Evolutionary conservation across 176 grass and related monocot species (phyloP).

Genomic region (Alopecurus myosuroides): DNA sequence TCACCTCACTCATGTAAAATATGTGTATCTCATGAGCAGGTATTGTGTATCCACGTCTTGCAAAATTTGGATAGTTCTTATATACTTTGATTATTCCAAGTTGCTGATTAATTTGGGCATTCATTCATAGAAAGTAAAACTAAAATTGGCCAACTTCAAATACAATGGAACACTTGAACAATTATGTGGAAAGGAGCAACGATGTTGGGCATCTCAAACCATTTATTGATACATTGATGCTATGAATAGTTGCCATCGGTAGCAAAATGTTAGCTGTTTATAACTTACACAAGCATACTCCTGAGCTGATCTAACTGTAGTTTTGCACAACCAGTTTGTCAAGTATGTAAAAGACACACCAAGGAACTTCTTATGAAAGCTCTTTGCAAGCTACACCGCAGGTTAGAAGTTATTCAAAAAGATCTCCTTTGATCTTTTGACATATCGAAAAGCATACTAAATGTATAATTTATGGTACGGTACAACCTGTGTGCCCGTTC

Average conservation of each 20-base stretch:
- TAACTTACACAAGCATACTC: neutral
- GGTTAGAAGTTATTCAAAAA: constrained; percentile 20
- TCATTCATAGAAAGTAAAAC: neutral
- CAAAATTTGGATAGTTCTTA: too few relatives aligned
- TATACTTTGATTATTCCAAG: too few relatives aligned
- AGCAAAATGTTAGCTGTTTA: constrained; percentile 10
- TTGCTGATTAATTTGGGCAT: too few relatives aligned
- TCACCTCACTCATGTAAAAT: too few relatives aligned
- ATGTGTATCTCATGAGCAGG: too few relatives aligned
- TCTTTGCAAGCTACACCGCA: constrained; percentile 17
- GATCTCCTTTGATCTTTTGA: constrained; percentile 5
- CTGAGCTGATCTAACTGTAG: neutral
- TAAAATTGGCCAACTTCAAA: neutral
- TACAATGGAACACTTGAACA: neutral
- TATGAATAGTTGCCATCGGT: neutral
- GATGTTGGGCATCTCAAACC: neutral
- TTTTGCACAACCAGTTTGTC: constrained; percentile 24
- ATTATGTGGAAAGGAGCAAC: neutral
- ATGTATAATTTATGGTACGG: constrained; percentile 6
- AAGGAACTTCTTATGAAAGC: constrained; percentile 18
- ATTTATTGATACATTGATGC: neutral
- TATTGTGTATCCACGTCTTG: too few relatives aligned
- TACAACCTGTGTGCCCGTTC: too few relatives aligned
- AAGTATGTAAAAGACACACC: constrained; percentile 32
- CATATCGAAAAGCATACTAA: constrained; percentile 11